Percentiles rank a stretch among this genome's conserved stretches.
These are phyloP conservation scores for Exophiala bonariae DNA, from an alignment of 2,329 filamentous ascomycete genomes.

Conservation along the genomic window DNA sequence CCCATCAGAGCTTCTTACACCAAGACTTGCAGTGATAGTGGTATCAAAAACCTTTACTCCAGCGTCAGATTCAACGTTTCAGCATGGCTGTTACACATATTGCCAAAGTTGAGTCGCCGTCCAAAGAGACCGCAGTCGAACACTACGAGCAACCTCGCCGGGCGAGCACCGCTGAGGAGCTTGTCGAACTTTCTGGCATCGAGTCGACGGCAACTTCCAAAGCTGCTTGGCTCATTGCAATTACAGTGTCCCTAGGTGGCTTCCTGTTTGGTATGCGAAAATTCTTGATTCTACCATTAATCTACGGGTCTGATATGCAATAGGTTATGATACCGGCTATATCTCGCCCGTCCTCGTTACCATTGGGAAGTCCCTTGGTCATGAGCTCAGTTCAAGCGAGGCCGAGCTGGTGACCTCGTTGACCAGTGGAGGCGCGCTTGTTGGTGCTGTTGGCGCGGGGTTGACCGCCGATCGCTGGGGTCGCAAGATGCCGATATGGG, in stretches of 20 bases:
- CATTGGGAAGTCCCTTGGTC: slow-evolving; percentile 53
- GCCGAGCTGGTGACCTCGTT: slow-evolving; percentile 59
- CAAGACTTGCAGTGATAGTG: no score
- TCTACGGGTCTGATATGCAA: no score
- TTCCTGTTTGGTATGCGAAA: slow-evolving; percentile 57
- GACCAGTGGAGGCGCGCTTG: slow-evolving; percentile 57
- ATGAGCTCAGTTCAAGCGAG: slow-evolving; percentile 50
- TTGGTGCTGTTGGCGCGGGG: slow-evolving; percentile 56
- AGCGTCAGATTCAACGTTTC: no score
- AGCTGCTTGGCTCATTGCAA: slow-evolving; percentile 57
- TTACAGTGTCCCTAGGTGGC: slow-evolving; percentile 59
- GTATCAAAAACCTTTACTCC: no score
- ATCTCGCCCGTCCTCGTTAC: slow-evolving; percentile 61
- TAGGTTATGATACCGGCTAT: slow-evolving; percentile 59
- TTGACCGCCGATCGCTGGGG: slow-evolving; percentile 52
- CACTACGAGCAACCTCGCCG: no score
- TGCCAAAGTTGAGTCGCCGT: no score
- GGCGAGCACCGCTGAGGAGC: slow-evolving; percentile 20
- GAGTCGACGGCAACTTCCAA: slow-evolving; percentile 40
- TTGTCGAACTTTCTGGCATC: slow-evolving; percentile 28
- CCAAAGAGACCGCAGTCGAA: no score
- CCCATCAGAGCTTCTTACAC: no score
- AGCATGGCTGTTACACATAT: no score
- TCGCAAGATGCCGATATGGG: slow-evolving; percentile 46
- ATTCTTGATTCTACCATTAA: no score